These are phyloP conservation scores for Hanseniaspora thailandica DNA, from an alignment of 805 yeast species.

Conservation along the genomic window DNA sequence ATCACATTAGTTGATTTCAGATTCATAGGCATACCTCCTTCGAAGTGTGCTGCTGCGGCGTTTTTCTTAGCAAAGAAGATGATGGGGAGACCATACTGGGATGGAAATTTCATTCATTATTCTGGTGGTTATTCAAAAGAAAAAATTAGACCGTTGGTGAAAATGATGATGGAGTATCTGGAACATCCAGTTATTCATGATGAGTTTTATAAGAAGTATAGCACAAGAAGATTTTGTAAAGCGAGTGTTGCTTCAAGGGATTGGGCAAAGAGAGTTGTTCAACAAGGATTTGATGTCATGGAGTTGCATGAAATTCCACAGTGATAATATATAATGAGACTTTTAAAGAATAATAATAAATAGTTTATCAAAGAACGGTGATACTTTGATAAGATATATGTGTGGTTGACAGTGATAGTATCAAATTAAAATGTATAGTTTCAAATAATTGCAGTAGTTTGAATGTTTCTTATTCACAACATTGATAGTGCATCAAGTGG, in stretches of 20 bases:
- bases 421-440: no score
- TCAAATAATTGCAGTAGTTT: no score
- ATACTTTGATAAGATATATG: no score
- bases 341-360: no score
- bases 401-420: no score
- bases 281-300: conserved; percentile 31
- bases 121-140: conserved; percentile 77
- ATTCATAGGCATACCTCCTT: conserved; percentile 68
- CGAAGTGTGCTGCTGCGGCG: conserved; percentile 78
- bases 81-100: conserved; percentile 65
- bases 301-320: conserved; percentile 27
- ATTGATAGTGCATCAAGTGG: no score
- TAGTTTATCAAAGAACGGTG: no score
- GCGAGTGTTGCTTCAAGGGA: conserved; percentile 69
- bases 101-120: conserved; percentile 75
- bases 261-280: conserved; percentile 57
- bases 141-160: conserved; percentile 61
- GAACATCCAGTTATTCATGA: conserved; percentile 77
- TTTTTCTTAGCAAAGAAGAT: conserved; percentile 76
- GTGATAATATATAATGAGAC: not conserved
- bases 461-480: no score
- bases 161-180: conserved; percentile 63
- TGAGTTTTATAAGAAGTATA: conserved; percentile 87
- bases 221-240: conserved; percentile 77
- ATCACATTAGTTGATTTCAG: conserved; percentile 67